Base-by-base conservation (phyloP, 2,329 filamentous ascomycete species). In the Ceratocystis diversiconidia region DNA sequence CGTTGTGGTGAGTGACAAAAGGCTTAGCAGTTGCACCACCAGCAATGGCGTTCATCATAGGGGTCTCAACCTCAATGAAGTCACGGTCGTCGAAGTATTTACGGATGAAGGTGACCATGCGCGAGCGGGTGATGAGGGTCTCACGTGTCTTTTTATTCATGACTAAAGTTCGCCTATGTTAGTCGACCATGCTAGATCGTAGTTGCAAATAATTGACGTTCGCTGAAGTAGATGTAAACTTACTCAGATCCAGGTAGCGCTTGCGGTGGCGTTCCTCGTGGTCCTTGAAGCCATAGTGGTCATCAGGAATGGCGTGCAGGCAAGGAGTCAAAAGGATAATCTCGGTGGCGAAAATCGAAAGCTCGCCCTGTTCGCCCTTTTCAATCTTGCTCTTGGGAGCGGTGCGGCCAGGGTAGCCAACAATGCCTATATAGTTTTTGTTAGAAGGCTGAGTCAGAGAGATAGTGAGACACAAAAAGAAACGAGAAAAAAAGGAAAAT, bases 1-100 rank as follows among this genome's bases (percentile, higher is more conserved):
- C 94, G 76, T 99, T 99, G 80, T 97, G 94, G 76, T 95, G 88
- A 15, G 94, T 97, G 70, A 89, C 81, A 77, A 99, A 99, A 4
- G 94, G 94, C 79, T 75, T 91, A 67, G 94, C 94, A 0, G 94
- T 97, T 43, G 94, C 94, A 73, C 94, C 94, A 71, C 94, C 95
- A 36, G 94, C 91, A 73, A 96, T 95, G 72, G 89, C 84, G 75
- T 96, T 95, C 83, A 99, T 92, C 85, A 97, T 96, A 4, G 94
- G 92, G 0, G 94, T 99, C 78, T 97, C 90, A 30, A 97, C 92
- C 75, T 96, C 92, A 65, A 91, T 81, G 75, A 99, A 99, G 72
- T 92, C 89, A 64, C 87, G 83, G 70, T 87, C 83, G 72, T 96
- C 89, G 71, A 99, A 90, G 81, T 87, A 99, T 71, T 84, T 83